Evolutionary conservation across 345 rosid genomes (phyloP), one percentile per base, ranked within the genome.

Genomic region (Mercurialis annua): DNA sequence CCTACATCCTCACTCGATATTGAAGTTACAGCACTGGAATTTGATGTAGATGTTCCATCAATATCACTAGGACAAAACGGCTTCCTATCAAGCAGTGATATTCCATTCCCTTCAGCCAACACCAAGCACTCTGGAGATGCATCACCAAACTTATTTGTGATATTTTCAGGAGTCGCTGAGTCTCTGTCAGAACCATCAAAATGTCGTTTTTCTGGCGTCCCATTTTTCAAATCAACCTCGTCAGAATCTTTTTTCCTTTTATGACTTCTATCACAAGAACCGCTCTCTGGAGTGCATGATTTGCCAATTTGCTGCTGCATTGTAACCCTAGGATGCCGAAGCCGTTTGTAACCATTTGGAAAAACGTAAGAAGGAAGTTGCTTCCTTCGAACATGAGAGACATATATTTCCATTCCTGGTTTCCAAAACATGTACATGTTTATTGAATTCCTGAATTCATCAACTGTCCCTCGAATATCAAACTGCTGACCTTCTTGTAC

Each of bases 401-500:
- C 85, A 76, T 63, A 72, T 44, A 87, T 85, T 43, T 83, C 90
- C 93, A 87, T 87, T 57, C 93, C 85, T 3, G 79, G 88, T 63
- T 85, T 81, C 90, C 93, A 84, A 71, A 79, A 87, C 81, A 76
- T 24, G 20, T 85, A 87, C 87, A 79, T 81, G 53, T 55, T 66
- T 47, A 87, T 58, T 4, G 85, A 76, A 62, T 59, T 80, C 75
- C 81, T 80, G 59, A 85, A 87, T 55, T 83, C 78, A 54, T 83
- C 85, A 21, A 85, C 88, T 0, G 90, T 77, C n/a, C 84, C 82
- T 6, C 93, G 78, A 55, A 87, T 85, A 66, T 87, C 93, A 76
- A 87, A 87, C 71, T 87, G 87, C 65, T 85, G 88, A 17, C 88
- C 85, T 71, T 85, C 90, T 65, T 82, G 83, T 69, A 82, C 71